Evolutionary conservation across 2,329 filamentous ascomycete genomes (phyloP).

Genomic region (Grosmannia serpens): DNA sequence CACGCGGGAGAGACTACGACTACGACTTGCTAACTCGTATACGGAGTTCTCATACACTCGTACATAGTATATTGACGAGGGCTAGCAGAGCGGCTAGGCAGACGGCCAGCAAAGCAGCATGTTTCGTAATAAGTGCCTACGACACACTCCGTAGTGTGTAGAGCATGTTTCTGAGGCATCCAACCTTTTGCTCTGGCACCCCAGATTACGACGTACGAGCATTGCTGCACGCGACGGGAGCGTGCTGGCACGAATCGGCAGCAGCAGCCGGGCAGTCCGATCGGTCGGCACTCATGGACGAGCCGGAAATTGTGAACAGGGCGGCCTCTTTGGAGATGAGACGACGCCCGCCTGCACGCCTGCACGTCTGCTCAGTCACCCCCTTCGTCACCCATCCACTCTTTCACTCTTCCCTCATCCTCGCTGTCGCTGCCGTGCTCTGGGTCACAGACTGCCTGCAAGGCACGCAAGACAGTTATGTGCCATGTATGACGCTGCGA

Average conservation of each 20-base stretch:
- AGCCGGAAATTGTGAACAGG: too few relatives aligned
- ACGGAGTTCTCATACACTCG: too few relatives aligned
- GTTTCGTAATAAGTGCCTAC: too few relatives aligned
- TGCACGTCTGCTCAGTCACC: too few relatives aligned
- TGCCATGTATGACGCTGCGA: not conserved
- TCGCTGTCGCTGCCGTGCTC: not conserved
- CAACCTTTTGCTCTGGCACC: too few relatives aligned
- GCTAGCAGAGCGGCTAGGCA: not conserved
- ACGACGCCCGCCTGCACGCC: too few relatives aligned
- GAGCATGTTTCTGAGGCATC: too few relatives aligned
- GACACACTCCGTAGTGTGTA: too few relatives aligned
- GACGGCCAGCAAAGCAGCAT: not conserved
- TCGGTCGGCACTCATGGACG: too few relatives aligned
- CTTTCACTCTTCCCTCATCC: not conserved
- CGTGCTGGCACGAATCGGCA: not conserved
- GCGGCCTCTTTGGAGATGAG: too few relatives aligned
- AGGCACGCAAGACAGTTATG: not conserved
- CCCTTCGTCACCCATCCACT: too few relatives aligned
- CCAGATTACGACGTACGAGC: not conserved
- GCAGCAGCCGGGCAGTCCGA: not conserved
- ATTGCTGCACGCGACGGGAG: not conserved
- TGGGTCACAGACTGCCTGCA: not conserved
- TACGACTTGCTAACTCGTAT: not conserved
- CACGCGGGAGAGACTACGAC: not conserved
- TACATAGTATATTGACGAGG: too few relatives aligned